phyloP scores from a whole-genome alignment of 2,329 filamentous ascomycete genomes.

The Corniculantispora saksenae region DNA sequence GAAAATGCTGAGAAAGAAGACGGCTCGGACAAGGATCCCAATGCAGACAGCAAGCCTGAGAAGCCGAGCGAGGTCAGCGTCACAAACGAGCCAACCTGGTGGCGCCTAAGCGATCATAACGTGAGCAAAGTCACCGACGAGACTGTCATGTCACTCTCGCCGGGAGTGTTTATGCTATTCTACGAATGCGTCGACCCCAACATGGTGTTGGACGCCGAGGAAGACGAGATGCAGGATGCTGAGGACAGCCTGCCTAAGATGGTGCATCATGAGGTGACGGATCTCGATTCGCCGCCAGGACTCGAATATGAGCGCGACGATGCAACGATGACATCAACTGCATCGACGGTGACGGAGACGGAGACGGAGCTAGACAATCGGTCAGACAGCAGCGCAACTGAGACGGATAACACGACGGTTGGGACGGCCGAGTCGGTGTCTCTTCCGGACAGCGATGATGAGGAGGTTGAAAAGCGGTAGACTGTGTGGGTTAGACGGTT shows the following conservation, averaged over 20 bases:
- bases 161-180: slow-evolving; percentile 93
- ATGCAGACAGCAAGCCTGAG: not conserved
- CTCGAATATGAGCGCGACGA: not conserved
- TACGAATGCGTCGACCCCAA: slow-evolving; percentile 73
- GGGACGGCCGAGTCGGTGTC: slow-evolving; percentile 9
- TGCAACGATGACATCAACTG: not conserved
- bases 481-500: too few species aligned
- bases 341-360: not conserved
- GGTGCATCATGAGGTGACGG: not conserved
- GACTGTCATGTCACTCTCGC: slow-evolving; percentile 68
- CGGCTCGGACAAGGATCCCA: not conserved
- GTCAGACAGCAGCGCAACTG: slow-evolving; percentile 8
- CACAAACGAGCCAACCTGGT: slow-evolving; percentile 48
- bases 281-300: not conserved
- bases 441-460: not conserved
- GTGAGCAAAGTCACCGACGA: slow-evolving; percentile 74
- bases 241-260: not conserved
- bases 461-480: not conserved
- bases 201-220: slow-evolving; percentile 43
- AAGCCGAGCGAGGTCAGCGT: not conserved
- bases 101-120: slow-evolving; percentile 85
- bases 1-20: not conserved
- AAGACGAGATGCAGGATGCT: slow-evolving; percentile 23
- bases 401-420: slow-evolving; percentile 15
- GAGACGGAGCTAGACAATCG: slow-evolving; percentile 1